These are phyloP conservation scores for Paramyrothecium roridum DNA, from an alignment of 2,329 filamentous ascomycete genomes.

Conservation along the genomic window DNA sequence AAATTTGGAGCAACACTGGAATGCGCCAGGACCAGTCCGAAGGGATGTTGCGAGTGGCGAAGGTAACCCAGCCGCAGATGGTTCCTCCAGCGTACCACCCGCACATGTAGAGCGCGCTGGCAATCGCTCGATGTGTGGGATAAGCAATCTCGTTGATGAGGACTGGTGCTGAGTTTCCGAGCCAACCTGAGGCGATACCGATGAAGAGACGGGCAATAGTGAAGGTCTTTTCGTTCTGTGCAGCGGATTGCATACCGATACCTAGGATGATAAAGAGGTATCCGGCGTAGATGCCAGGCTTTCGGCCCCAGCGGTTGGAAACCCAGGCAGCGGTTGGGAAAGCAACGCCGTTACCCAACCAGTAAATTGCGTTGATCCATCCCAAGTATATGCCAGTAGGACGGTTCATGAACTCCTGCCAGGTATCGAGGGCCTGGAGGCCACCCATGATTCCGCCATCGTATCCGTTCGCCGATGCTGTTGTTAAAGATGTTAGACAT, in stretches of 20 bases:
- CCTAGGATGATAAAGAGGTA: conserved; percentile 24
- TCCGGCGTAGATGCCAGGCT: conserved; percentile 10
- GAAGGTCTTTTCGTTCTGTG: conserved; percentile 29
- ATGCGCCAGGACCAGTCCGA: conserved; percentile 46
- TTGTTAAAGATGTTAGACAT: conserved; percentile 10
- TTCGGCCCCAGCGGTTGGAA: conserved; percentile 5
- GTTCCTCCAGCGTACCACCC: conserved; percentile 15
- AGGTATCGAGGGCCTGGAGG: conserved; percentile 30
- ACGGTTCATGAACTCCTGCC: conserved; percentile 29
- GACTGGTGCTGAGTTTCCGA: conserved; percentile 25
- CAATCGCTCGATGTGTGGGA: conserved; percentile 28
- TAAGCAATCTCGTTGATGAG: conserved; percentile 32
- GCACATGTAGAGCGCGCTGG: conserved; percentile 23
- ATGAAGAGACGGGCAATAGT: conserved; percentile 29
- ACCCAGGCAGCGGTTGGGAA: conserved; percentile 18
- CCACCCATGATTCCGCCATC: conserved; percentile 30
- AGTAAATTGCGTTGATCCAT: conserved; percentile 22
- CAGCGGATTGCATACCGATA: conserved; percentile 20
- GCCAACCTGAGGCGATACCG: conserved; percentile 37
- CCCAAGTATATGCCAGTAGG: conserved; percentile 21
- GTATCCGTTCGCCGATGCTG: conserved; percentile 28
- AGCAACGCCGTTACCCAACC: conserved; percentile 29
- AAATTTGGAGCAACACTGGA: conserved; percentile 42
- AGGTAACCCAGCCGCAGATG: conserved; percentile 27
- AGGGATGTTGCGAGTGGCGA: conserved; percentile 34